Base-by-base conservation (phyloP, 2,329 filamentous ascomycete species). In the Trichoderma asperellum region DNA sequence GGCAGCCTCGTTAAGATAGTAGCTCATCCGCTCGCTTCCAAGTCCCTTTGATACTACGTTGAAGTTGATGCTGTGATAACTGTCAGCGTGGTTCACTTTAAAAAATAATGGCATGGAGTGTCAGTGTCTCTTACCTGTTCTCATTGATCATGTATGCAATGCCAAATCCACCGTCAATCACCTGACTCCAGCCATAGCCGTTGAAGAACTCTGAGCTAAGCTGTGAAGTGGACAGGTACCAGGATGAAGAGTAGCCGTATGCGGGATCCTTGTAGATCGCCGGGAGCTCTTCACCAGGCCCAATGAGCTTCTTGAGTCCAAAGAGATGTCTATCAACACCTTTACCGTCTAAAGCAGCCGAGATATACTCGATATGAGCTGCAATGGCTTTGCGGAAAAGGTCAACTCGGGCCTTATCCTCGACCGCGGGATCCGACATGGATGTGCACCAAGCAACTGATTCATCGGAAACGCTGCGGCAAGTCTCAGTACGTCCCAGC, bases 141-240 rank as follows among this genome's bases (percentile, higher is more conserved):
- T 98, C 95, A 79, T 99, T 99, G 80, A 99, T 98, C 96, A 99
- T 99, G 80, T 99, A 99, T 49, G 96, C 96, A 78, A 99, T 97
- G 73, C 96, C 96, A 82, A 96, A 99, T 35, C 96, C 96, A 71
- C 91, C 92, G 77, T 98, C 94, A 68, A 98, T 92, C 64, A 99
- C 96, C 84, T 99, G 95, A 78, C 92, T 96, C 96, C 96, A 99
- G 57, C 96, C 96, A 81, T 99, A 99, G 29, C 96, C 96, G 79
- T 99, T 99, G 83, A 98, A 99, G 85, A 92, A 97, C 84, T 99
- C 96, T 40, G 91, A 94, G 82, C 92, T 96, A 79, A 99, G 84
- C 84, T 99, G 96, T 71, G 89, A 93, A 34, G 90, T 93, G 34
- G 91, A 95, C 70, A 99, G 85, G 82, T 89, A 97, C 96, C 96